Base-by-base conservation (phyloP, 139 green algal species). In the Edaphochlamys debaryana region DNA sequence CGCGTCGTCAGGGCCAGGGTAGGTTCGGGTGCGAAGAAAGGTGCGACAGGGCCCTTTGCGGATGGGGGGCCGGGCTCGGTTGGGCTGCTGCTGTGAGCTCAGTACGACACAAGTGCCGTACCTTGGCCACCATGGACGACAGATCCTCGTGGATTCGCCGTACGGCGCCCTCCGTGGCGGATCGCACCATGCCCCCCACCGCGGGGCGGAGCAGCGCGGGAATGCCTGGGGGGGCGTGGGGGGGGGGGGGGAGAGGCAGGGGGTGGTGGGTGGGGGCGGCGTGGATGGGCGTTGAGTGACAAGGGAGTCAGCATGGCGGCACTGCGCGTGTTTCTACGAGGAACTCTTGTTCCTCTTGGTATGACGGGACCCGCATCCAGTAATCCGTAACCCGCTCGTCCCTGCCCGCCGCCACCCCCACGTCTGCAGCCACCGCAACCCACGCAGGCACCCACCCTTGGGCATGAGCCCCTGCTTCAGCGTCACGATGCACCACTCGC, bases 151-250 rank as follows among this genome's bases (percentile, higher is more conserved):
- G 75, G 60, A 81, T 60, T 19, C 58, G 38, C 30, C 41, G 29
- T 15, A 71, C 34, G 34, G 58, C 45, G 6, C 36, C 40, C 75
- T 81, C 75, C 5, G 60, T 71, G 40, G 75, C 75, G 60, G n/a
- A 30, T 5, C 75, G 75, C 29, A 81, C 75, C 75, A 81, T 81
- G 75, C 75, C 52, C 5, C 60, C 75, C 36, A 81, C 58, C 29
- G 40, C 40, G 27, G 40, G 40, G 19, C 75, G 75, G 6, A 81
- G 22, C 60, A 81, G 75, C 34, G n/a, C 60, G 11, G 75, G 75
- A 7, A 81, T 67, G 41, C 75, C 75, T 81, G 71, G 5, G 42
- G 1, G 69, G 19, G 23, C 13, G 41, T 17, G 41, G 40, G 20
- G 30, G 19, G 17, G 4, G 40, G 5, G 32, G 66, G 5, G 36